Percentiles rank a stretch among this genome's conserved stretches.
phyloP scores from a whole-genome alignment of 2,329 filamentous ascomycete species.

The Aspergillus sp. region DNA sequence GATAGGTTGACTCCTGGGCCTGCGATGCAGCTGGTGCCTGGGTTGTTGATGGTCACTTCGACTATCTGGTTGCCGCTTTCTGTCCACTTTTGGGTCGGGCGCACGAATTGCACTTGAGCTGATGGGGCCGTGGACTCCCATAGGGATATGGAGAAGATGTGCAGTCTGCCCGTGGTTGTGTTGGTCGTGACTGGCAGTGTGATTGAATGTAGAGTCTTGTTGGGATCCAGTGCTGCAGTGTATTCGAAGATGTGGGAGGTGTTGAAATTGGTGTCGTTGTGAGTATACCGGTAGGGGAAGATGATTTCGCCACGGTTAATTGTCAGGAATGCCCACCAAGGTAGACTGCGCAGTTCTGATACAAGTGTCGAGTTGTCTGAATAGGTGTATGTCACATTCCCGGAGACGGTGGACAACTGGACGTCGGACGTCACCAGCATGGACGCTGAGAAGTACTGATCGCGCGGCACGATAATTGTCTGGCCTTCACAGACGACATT shows the following conservation, averaged over 20 bases:
- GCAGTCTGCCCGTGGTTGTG: not conserved
- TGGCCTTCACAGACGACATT: slow-evolving; percentile 5
- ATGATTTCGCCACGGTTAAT: slow-evolving; percentile 8
- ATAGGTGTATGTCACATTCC: slow-evolving; percentile 2
- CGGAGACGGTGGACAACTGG: not conserved
- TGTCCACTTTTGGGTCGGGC: slow-evolving; percentile 3
- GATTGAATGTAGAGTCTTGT: not conserved
- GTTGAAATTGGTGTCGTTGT: slow-evolving; percentile 6
- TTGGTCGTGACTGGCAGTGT: not conserved
- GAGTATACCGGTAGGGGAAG: slow-evolving; percentile 1
- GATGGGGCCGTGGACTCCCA: not conserved
- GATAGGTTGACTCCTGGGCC: not conserved
- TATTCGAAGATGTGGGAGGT: slow-evolving; percentile 8
- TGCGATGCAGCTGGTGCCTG: not conserved
- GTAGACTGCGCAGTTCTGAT: slow-evolving; percentile 1
- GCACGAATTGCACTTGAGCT: not conserved
- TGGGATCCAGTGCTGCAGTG: not conserved
- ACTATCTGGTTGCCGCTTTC: slow-evolving; percentile 2
- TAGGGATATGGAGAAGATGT: not conserved
- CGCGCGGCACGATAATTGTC: not conserved
- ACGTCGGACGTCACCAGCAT: slow-evolving; percentile 4
- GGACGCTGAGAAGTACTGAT: not conserved
- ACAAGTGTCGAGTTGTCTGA: not conserved
- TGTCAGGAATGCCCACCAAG: slow-evolving; percentile 5
- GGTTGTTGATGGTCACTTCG: slow-evolving; percentile 3